Percentiles rank a stretch among this genome's conserved stretches.
Conservation (phyloP, 225 moss, liverwort and hornwort genomes). For the Pseudoscleropodium purum region DNA sequence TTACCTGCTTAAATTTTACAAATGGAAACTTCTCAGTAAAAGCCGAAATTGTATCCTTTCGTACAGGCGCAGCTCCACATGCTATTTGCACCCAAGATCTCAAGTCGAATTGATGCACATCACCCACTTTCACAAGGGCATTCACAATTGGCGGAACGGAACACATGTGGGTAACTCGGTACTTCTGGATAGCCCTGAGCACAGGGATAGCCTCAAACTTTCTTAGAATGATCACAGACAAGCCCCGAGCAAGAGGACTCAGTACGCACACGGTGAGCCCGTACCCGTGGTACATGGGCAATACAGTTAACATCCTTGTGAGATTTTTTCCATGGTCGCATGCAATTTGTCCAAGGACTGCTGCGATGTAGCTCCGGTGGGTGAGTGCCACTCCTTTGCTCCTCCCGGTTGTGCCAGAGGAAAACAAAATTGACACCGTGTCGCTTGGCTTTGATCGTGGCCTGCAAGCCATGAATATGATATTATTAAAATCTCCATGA, state of each 20-base stretch:
- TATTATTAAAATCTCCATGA: background rate
- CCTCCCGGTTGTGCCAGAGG: slow-evolving; percentile 10
- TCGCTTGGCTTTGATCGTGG: slow-evolving; percentile 1
- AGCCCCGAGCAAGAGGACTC: background rate
- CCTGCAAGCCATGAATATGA: background rate
- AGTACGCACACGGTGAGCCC: background rate
- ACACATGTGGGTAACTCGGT: background rate
- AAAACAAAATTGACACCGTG: background rate
- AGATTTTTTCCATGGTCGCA: background rate
- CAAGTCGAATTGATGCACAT: slow-evolving; percentile 12
- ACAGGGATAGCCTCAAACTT: background rate
- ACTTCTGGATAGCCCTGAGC: background rate
- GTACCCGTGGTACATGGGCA: slow-evolving; percentile 15
- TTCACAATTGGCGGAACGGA: slow-evolving; percentile 30
- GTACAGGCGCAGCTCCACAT: slow-evolving; percentile 18
- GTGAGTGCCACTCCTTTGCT: slow-evolving; percentile 18
- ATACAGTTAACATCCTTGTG: background rate
- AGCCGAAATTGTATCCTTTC: background rate
- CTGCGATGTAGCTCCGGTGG: background rate
- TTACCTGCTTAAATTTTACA: slow-evolving; percentile 26
- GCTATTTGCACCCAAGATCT: slow-evolving; percentile 15
- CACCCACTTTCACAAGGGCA: slow-evolving; percentile 1
- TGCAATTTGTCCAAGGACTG: background rate
- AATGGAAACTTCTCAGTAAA: slow-evolving; percentile 13
- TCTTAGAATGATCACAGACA: background rate